Percentiles rank a stretch among this genome's conserved stretches.
These are phyloP conservation scores for Sclerotinia glacialis DNA, from an alignment of 2,329 filamentous ascomycete species.

Conservation along the genomic window DNA sequence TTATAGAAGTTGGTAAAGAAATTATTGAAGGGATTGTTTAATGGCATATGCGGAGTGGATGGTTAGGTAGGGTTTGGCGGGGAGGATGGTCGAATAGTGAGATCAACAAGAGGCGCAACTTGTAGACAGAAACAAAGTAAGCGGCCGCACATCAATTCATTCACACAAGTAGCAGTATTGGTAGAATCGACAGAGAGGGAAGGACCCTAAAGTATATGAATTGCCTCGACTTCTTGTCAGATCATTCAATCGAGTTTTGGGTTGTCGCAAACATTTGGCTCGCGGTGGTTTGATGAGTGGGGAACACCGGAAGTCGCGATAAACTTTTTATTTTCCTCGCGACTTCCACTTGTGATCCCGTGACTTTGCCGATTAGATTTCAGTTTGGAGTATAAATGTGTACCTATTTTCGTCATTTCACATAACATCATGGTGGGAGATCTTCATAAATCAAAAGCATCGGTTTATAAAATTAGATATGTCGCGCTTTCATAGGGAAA, in stretches of 20 bases:
- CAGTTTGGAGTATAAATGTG: no score
- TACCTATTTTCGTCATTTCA: not conserved
- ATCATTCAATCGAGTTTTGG: not conserved
- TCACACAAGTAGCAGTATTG: not conserved
- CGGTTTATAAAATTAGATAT: not conserved
- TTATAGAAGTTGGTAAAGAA: conserved; percentile 9
- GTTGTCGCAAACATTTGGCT: not conserved
- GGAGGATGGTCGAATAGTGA: not conserved
- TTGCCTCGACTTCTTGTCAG: not conserved
- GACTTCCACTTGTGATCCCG: conserved; percentile 14
- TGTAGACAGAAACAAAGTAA: not conserved
- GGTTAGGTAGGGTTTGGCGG: no score
- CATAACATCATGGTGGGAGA: not conserved
- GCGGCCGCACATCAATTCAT: conserved; percentile 3
- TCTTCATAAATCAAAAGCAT: not conserved
- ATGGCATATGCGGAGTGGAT: not conserved
- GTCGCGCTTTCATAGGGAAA: not conserved
- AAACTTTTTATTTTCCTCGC: not conserved
- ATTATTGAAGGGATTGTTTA: conserved; percentile 1
- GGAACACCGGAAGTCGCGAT: not conserved
- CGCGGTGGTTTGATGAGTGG: not conserved
- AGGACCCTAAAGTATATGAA: not conserved
- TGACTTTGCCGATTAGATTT: not conserved
- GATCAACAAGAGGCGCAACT: not conserved
- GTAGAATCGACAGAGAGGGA: not conserved